Evolutionary conservation across 305 asterid species (phyloP).

Genomic region (Plantago coronopus): DNA sequence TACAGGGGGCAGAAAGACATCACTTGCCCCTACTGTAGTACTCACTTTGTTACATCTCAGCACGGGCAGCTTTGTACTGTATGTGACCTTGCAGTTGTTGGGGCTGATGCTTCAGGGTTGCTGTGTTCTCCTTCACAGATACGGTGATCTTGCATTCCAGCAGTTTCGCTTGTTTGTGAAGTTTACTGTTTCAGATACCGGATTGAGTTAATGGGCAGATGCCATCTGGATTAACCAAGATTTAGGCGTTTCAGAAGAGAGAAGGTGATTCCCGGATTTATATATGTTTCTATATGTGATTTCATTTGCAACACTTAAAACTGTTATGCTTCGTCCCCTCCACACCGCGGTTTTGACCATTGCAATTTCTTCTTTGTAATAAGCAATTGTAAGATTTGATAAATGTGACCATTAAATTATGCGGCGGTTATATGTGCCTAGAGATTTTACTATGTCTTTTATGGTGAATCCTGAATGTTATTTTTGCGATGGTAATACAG

Average conservation of each 20-base stretch:
- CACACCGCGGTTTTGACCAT: conserved; percentile 1
- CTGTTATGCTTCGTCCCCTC: too few relatives aligned
- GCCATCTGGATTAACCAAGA: conserved; percentile 27
- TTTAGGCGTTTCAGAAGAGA: conserved; percentile 25
- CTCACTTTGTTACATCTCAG: conserved; percentile 67
- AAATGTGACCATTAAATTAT: neutral
- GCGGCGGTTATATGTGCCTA: neutral
- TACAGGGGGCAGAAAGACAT: conserved; percentile 81
- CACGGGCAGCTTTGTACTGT: conserved; percentile 73
- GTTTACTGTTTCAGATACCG: conserved; percentile 17
- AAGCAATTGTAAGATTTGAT: conserved; percentile 26
- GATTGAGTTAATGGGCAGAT: conserved; percentile 12
- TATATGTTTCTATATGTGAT: conserved; percentile 25
- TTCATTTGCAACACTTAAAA: conserved; percentile 21
- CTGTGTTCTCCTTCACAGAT: conserved; percentile 79
- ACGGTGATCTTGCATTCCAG: conserved; percentile 34
- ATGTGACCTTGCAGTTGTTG: conserved; percentile 74
- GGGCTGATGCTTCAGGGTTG: conserved; percentile 89
- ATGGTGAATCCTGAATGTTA: neutral
- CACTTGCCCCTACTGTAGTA: conserved; percentile 75
- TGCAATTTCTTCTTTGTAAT: conserved; percentile 30
- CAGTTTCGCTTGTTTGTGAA: conserved; percentile 17
- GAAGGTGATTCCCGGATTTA: conserved; percentile 28
- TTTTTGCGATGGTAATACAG: too few relatives aligned
- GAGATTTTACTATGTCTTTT: neutral